These are phyloP conservation scores for Aspergillus cavernicola DNA, from an alignment of 495 filamentous ascomycete genomes.

Conservation along the genomic window DNA sequence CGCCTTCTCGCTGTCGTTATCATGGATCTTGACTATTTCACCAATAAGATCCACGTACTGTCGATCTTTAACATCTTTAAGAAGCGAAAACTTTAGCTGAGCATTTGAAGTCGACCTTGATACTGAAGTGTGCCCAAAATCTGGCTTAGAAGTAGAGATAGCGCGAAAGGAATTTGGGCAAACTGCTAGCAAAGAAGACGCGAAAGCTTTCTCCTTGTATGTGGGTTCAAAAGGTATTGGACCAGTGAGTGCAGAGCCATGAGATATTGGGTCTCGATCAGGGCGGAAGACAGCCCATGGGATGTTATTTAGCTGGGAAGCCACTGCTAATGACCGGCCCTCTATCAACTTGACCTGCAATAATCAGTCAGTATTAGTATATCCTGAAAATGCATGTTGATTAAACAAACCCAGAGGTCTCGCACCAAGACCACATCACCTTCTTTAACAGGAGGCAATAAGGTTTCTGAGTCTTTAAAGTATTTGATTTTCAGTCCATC, in stretches of 20 bases:
- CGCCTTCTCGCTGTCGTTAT: constrained; percentile 40
- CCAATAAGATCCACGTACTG: constrained; percentile 68
- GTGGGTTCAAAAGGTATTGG: constrained; percentile 28
- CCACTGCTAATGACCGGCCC: constrained; percentile 25
- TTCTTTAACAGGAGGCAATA: constrained; percentile 35
- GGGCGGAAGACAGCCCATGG: constrained; percentile 39
- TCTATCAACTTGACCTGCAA: constrained; percentile 26
- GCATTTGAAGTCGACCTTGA: constrained; percentile 6
- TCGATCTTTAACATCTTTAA: constrained; percentile 58
- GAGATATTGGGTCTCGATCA: constrained; percentile 22
- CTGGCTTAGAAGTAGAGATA: constrained; percentile 1
- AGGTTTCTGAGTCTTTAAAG: constrained; percentile 38
- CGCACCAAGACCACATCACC: constrained; percentile 49
- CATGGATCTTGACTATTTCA: constrained; percentile 68
- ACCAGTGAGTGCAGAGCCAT: constrained; percentile 26
- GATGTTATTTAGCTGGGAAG: constrained; percentile 25
- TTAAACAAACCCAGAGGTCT: constrained; percentile 33
- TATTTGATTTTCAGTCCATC: constrained; percentile 49
- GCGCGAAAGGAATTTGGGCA: constrained; percentile 11
- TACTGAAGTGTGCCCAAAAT: constrained; percentile 15
- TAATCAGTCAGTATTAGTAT: neutral
- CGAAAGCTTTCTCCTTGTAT: constrained; percentile 26
- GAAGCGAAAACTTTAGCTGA: constrained; percentile 54
- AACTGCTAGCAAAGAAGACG: constrained; percentile 28
- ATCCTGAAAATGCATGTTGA: neutral